Percentiles rank a stretch among this genome's conserved stretches.
Evolutionary conservation across 2,329 filamentous ascomycete genomes (phyloP).

Genomic region (Xylaria multiplex): DNA sequence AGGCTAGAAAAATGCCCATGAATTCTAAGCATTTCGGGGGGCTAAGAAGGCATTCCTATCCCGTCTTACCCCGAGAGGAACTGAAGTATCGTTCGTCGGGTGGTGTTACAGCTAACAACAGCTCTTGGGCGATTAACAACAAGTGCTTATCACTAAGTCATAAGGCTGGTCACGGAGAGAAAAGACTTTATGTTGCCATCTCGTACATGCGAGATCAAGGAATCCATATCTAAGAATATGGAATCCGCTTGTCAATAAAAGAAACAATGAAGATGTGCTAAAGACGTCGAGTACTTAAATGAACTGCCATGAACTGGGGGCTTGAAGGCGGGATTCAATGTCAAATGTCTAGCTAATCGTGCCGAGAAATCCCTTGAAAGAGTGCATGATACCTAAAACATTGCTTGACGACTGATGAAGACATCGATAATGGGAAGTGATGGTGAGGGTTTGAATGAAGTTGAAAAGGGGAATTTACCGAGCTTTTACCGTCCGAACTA

Average conservation of each 20-base stretch:
- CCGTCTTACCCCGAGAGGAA: neutral
- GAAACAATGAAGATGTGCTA: neutral
- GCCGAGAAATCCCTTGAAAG: neutral
- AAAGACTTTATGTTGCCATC: constrained; percentile 13
- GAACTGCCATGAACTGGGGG: neutral
- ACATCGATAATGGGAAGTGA: neutral
- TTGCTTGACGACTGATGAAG: neutral
- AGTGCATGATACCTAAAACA: constrained; percentile 1
- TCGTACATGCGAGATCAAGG: constrained; percentile 23
- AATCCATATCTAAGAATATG: constrained; percentile 16
- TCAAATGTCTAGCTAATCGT: neutral
- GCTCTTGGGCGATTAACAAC: constrained; percentile 26
- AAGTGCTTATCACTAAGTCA: constrained; percentile 27
- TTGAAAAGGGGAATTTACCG: constrained; percentile 29
- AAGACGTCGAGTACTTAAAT: neutral
- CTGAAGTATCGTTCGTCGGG: neutral
- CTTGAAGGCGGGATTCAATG: no score
- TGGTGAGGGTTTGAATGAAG: constrained; percentile 13
- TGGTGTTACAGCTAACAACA: constrained; percentile 20
- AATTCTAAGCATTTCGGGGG: neutral
- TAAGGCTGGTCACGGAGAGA: neutral
- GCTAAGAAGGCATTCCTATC: neutral
- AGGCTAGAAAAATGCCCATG: neutral
- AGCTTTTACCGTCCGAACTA: constrained; percentile 25
- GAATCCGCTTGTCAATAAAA: neutral